Evolutionary conservation across 164 flowering plant species (phyloP), one percentile per base, ranked within the genome.

Genomic region (Warburgia ugandensis): DNA sequence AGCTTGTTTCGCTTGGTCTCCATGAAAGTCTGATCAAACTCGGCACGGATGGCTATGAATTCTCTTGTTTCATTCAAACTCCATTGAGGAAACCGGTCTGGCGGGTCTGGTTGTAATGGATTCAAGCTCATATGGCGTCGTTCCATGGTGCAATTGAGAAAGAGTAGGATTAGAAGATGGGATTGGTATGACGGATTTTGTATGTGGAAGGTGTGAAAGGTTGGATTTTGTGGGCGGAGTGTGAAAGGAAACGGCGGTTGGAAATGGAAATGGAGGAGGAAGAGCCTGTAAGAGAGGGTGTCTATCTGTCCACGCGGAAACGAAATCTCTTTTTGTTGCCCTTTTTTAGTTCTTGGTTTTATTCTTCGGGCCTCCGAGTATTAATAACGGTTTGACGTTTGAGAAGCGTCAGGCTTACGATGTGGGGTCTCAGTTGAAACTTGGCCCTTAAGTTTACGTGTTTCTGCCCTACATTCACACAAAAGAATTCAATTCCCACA

Each of bases 71-170:
- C 97, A 36, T 79, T 79, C 36, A 75, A 51, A 51, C 86, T 81
- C 97, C 97, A 89, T 60, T 85, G 97, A 19, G 97, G 94, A 40
- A 85, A 80, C 61, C 92, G 71, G 52, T 84, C 92, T 9, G 66
- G 58, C 17, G 62, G n/a, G 17, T 26, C 33, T 16, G 38, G 62
- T 9, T 50, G 27, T 36, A 16, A 38, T 13, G 28, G 20, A 20
- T 14, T n/a, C 14, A 14, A 21, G 20, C 1, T 43, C 13, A 10
- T 20, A 17, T 41, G 6, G n/a, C 12, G 27, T 8, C 11, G 27
- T 13, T 14, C 5, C 27, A 13, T 22, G 40, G 19, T 2, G 14
- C 0, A 6, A 41, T 6, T 17, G 42, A 33, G 28, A 36, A 31
- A 30, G 4, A 30, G 23, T n/a, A 29, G n/a, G 41, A 8, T 12